Evolutionary conservation across 768 basidiomycete genomes (phyloP), one percentile per base, ranked within the genome.

Genomic region (Pleurotus salmoneostramineus): DNA sequence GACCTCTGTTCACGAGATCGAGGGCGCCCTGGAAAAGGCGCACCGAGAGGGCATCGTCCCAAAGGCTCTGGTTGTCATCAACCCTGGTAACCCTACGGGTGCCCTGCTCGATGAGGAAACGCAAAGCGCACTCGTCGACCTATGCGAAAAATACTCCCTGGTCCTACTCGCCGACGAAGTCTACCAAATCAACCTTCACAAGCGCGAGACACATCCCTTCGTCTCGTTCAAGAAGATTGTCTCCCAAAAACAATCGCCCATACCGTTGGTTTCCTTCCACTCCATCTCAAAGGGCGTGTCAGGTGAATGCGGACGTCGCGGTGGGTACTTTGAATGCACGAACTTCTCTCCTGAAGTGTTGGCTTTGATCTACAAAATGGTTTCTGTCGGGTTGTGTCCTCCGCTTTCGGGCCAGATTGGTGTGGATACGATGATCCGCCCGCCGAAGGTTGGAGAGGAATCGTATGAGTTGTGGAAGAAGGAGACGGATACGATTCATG

Each of bases 31-130:
- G 60, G 74, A 81, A 11, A 81, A 85, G 36, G 90, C 90, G 1
- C 73, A 78, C 32, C 72, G 75, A 58, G 80, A 86, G 14, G 87
- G 87, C 62, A 76, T 82, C 32, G 71, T 73, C 4, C 80, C 93
- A 50, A 93, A 89, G 65, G 94, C 89, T 4, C 83, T 99, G 58
- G 96, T 98, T 61, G 83, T 99, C 66, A 98, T 99, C 80, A 99
- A 99, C 77, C 96, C 96, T 0, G 96, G 96, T 21, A 99, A 98
- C 75, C 96, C 97, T 17, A 98, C 97, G 0, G 97, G 96, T 43
- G 84, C 88, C 3, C 80, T 96, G 51, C 82, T 99, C 8, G 82
- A 86, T 61, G 77, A 83, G 58, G 62, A 71, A 32, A 91, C 89
- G 17, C 91, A 94, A 79, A 75, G 79, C 57, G 74, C 81, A 50